Evolutionary conservation across 306 rosid species (phyloP).

Genomic region (Inga oerstediana): DNA sequence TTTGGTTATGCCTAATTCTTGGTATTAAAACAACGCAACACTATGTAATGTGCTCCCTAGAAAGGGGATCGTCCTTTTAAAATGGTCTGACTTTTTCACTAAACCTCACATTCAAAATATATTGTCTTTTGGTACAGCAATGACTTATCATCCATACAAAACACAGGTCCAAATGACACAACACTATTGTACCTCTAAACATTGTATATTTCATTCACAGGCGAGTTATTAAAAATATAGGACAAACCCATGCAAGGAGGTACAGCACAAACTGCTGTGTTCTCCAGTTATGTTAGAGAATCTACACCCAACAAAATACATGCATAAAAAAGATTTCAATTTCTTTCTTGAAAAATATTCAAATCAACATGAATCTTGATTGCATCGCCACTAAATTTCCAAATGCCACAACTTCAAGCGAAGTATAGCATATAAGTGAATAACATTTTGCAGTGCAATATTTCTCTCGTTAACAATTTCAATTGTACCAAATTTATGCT

Average conservation of each 20-base stretch:
- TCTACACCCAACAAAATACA: neutral
- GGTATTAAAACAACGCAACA: no score
- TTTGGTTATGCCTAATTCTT: no score
- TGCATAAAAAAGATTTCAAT: neutral
- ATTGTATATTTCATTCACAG: no score
- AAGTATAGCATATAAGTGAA: neutral
- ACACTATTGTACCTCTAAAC: no score
- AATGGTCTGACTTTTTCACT: no score
- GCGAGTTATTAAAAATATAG: neutral
- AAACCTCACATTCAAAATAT: no score
- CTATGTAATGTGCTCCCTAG: no score
- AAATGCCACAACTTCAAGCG: neutral
- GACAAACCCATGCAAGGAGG: neutral
- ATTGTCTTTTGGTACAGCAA: no score
- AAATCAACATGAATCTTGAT: neutral
- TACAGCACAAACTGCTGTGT: neutral
- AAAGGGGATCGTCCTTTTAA: no score
- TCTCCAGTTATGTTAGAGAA: neutral
- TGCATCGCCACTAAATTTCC: neutral
- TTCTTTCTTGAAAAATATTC: neutral
- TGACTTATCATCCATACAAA: no score
- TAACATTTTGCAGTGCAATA: neutral
- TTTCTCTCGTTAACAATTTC: neutral
- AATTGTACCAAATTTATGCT: neutral
- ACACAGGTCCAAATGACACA: no score